These are phyloP conservation scores for Trifolium dubium DNA, from an alignment of 306 rosid species.

Conservation along the genomic window DNA sequence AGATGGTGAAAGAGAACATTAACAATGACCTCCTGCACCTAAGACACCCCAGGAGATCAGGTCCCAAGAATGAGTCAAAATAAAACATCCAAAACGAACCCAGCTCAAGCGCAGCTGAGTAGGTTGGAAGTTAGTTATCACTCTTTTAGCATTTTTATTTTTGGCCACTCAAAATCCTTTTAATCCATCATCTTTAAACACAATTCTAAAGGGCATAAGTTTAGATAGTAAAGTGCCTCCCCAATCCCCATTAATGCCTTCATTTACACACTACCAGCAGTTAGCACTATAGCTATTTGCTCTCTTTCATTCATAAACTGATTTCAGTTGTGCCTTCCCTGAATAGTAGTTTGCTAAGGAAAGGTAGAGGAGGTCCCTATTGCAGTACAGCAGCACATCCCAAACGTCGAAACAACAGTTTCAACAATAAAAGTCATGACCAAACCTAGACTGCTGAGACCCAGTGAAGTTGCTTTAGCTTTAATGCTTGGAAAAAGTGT, in stretches of 20 bases:
- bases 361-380: not conserved
- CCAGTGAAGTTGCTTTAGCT: not conserved
- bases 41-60: not conserved
- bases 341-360: not conserved
- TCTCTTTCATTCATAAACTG: not conserved
- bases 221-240: not conserved
- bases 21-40: not conserved
- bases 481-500: not conserved
- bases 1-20: constrained; percentile 11
- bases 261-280: not conserved
- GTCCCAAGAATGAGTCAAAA: constrained; percentile 15
- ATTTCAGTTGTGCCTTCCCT: not conserved
- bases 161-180: not conserved
- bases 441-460: not conserved
- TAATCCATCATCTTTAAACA: not conserved
- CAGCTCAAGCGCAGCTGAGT: constrained; percentile 3
- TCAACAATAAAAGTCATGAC: not conserved
- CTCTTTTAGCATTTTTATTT: constrained; percentile 20
- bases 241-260: not conserved
- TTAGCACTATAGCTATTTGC: not conserved
- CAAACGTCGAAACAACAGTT: not conserved
- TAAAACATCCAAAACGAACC: constrained; percentile 18
- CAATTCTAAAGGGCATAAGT: constrained; percentile 8
- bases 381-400: not conserved
- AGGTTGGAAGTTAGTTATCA: not conserved